A percentile compares a stretch with the other conserved stretches of the same genome.
Conservation (phyloP, 768 basidiomycete species). For the Xanthoconium stramineum region DNA sequence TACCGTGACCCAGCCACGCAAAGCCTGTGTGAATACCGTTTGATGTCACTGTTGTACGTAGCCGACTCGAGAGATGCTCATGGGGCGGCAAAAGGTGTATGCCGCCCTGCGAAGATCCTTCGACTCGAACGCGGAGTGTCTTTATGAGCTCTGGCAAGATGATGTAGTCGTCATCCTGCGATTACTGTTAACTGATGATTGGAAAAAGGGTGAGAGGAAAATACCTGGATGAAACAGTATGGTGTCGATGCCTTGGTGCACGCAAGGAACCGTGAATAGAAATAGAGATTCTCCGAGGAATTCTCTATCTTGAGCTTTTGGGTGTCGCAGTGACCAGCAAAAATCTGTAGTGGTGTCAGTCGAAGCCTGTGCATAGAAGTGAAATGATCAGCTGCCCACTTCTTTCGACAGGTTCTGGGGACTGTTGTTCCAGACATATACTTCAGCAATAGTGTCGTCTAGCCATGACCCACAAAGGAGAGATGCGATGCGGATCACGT, state of each 20-base stretch:
- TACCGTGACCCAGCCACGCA: constrained; percentile 66
- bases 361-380: not conserved
- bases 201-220: constrained; percentile 3
- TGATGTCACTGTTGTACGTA: constrained; percentile 41
- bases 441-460: constrained; percentile 42
- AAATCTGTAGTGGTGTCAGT: constrained; percentile 33
- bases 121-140: constrained; percentile 43
- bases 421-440: constrained; percentile 66
- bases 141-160: constrained; percentile 55
- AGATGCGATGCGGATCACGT: constrained; percentile 54
- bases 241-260: constrained; percentile 49
- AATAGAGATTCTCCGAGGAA: constrained; percentile 54
- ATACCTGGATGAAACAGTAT: constrained; percentile 64
- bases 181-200: constrained; percentile 1
- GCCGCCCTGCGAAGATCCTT: constrained; percentile 20
- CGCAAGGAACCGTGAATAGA: constrained; percentile 59
- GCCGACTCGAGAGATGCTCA: constrained; percentile 53
- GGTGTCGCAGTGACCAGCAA: constrained; percentile 39
- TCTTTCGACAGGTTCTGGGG: constrained; percentile 39
- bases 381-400: constrained; percentile 32
- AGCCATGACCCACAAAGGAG: constrained; percentile 48
- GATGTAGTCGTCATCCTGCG: constrained; percentile 68
- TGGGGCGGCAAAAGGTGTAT: constrained; percentile 61
- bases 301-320: constrained; percentile 52
- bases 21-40: constrained; percentile 50